Evolutionary conservation across 306 rosid genomes (phyloP), one percentile per base, ranked within the genome.

Genomic region (Ormosia semicastrata): DNA sequence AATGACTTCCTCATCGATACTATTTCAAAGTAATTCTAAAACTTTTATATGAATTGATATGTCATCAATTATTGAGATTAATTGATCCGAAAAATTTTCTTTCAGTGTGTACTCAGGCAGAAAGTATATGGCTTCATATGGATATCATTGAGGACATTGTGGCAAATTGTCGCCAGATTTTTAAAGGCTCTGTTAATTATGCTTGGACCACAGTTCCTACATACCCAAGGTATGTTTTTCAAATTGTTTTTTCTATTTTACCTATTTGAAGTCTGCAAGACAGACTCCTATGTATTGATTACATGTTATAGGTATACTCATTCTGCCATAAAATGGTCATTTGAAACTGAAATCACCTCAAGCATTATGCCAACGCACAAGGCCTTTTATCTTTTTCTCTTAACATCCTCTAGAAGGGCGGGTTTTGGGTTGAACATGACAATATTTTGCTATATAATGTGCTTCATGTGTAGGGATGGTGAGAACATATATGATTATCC

Each of bases 141-240:
- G 87, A 96, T 85, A 93, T 96, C 41, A 96, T 96, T 78, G 94
- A 96, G 88, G 90, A 82, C 85, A 91, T 96, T 57, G 97, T 93
- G 34, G 62, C 88, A 34, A 96, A 96, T 71, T 96, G 98, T 70
- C 93, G 92, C 66, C 91, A 91, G 44, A 85, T 86, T 86, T 96
- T 93, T 58, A 92, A 91, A 89, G 99, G 99, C 87, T 90, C 99
- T n/a, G 98, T 96, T 73, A 93, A 93, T 87, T 96, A 96, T 75
- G 99, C 99, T 62, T 96, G 99, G 99, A 96, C 99, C 63, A 96
- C 99, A 5, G 99, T 96, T 85, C 99, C 99, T 59, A 96, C 99
- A 82, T 96, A 93, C 76, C 99, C 99, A 79, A 96, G 99, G 99
- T 89, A 75, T 73, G 11, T 56, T 58, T 36, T 12, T 9, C 3